Evolutionary conservation across 352 stramenopile species (phyloP), one percentile per base, ranked within the genome.

Genomic region (Phytophthora lateralis): DNA sequence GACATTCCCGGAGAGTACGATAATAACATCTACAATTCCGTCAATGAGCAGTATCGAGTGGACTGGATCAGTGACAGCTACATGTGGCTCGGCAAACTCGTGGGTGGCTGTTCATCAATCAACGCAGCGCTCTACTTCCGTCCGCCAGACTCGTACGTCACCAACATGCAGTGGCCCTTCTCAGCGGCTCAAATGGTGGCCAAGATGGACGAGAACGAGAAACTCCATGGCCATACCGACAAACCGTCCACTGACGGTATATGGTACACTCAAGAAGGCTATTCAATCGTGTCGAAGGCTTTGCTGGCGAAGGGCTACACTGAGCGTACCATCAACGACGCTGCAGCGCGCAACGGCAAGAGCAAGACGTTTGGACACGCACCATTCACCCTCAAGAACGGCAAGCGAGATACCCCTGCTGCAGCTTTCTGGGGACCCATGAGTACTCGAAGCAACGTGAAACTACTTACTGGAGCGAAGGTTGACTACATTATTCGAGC

Each of bases 71-170:
- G 45, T 17, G 78, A 69, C 44, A 37, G 54, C 10, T 73, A 81
- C 55, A 73, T 80, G 67, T 89, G 69, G 61, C 68, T 89, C 14
- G 88, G 85, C 32, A 93, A 95, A 65, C 72, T 88, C 24, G 67
- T 96, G 0, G 90, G 89, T 45, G 90, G 88, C 15, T 93, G 77
- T 42, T 92, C 78, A 18, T 88, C 78, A 12, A 88, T 96, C 63
- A 96, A 97, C 58, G 85, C 69, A 14, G 87, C 89, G 62, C 75
- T 96, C 6, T 95, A 93, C 72, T 85, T 96, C 50, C 79, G 85
- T 24, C 75, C 78, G 0, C 67, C 80, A 0, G 71, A 90, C 44
- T 57, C 66, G 6, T 90, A 79, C 67, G 68, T 80, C 5, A 67
- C 57, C 32, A 68, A 70, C 24, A 65, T 64, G 11, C 60, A 67